Evolutionary conservation across 345 rosid genomes (phyloP).

Genomic region (Mercurialis annua): DNA sequence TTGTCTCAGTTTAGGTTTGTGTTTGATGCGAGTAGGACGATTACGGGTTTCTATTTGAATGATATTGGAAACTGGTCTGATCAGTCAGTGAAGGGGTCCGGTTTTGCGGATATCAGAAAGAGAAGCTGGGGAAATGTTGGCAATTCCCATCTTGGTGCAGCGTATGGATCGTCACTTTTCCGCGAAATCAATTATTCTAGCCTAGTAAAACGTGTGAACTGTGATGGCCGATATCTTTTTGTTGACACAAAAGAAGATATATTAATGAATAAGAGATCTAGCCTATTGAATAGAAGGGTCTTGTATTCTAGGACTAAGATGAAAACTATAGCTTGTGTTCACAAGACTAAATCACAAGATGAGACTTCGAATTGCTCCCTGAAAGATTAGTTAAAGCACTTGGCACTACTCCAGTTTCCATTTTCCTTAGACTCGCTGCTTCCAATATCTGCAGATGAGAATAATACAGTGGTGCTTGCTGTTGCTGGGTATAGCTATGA

Average conservation of each 20-base stretch:
- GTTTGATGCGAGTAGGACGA: slow-evolving; percentile 69
- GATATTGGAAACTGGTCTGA: slow-evolving; percentile 25
- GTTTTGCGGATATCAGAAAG: slow-evolving; percentile 19
- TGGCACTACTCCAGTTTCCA: slow-evolving; percentile 38
- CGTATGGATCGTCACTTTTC: slow-evolving; percentile 62
- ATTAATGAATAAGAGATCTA: slow-evolving; percentile 20
- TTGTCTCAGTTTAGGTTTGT: slow-evolving; percentile 62
- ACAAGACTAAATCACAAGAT: slow-evolving; percentile 28
- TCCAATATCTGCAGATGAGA: slow-evolving; percentile 54
- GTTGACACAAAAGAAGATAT: slow-evolving; percentile 30
- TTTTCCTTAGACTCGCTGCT: slow-evolving; percentile 70
- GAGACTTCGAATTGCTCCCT: slow-evolving; percentile 29
- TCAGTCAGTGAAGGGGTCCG: slow-evolving; percentile 19
- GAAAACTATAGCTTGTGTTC: slow-evolving; percentile 47
- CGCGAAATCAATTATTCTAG: slow-evolving; percentile 34
- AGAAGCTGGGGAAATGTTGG: slow-evolving; percentile 74
- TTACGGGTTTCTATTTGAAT: slow-evolving; percentile 45
- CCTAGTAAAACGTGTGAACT: slow-evolving; percentile 55
- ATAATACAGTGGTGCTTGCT: slow-evolving; percentile 66
- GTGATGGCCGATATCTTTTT: slow-evolving; percentile 44
- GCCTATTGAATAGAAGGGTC: slow-evolving; percentile 31
- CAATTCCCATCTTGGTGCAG: slow-evolving; percentile 63
- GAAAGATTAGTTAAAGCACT: slow-evolving; percentile 33
- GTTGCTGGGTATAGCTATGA: slow-evolving; percentile 89
- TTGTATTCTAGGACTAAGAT: slow-evolving; percentile 36